Percentiles rank a stretch among this genome's conserved stretches.
Evolutionary conservation across 352 stramenopile genomes (phyloP).

Genomic region (Blastocystis sp.): DNA sequence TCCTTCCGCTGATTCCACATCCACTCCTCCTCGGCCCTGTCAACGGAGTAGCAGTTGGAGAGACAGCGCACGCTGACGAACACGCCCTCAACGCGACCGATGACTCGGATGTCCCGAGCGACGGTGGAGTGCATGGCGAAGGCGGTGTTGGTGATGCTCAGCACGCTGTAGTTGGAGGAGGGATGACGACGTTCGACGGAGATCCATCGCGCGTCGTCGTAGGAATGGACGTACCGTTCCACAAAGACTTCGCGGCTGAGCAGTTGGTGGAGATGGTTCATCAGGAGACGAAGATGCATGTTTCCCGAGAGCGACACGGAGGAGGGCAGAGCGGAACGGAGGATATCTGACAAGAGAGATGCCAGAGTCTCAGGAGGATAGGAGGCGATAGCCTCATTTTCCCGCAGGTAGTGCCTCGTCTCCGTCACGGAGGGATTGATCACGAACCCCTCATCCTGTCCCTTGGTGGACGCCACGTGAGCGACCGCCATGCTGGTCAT

Average conservation of each 20-base stretch:
- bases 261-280: conserved; percentile 40
- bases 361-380: background rate
- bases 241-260: background rate
- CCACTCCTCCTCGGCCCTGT: background rate
- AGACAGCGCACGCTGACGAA: conserved; percentile 3
- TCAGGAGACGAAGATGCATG: background rate
- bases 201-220: background rate
- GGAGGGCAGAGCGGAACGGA: background rate
- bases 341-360: too few species aligned
- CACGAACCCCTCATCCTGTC: conserved; percentile 52
- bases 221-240: conserved; percentile 21
- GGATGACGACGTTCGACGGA: conserved; percentile 26
- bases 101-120: background rate
- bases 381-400: background rate
- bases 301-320: background rate
- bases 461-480: conserved; percentile 37
- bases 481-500: background rate
- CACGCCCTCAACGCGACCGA: background rate
- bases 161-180: conserved; percentile 10
- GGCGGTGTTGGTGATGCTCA: conserved; percentile 3
- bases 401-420: background rate
- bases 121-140: background rate
- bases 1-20: background rate
- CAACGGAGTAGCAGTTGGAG: background rate
- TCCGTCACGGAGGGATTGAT: conserved; percentile 55